phyloP scores from a whole-genome alignment of 1,284 basidiomycete species.

The Cryptococcus sp. region DNA sequence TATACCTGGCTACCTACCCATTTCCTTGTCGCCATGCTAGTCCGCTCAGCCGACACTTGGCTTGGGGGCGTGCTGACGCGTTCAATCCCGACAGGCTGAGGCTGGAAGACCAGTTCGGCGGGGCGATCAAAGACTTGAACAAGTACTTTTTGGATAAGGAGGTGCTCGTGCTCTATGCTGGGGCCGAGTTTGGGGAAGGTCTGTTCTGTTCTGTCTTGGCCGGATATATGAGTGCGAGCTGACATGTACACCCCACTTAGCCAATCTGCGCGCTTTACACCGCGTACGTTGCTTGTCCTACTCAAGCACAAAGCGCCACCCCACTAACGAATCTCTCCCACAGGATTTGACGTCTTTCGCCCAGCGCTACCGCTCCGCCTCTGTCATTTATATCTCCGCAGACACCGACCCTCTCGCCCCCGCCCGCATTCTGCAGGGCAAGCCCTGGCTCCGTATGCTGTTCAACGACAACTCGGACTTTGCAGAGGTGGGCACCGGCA shows the following conservation, averaged over 20 bases:
- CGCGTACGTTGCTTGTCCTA: conserved; percentile 13
- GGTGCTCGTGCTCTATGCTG: conserved; percentile 48
- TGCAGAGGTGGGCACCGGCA: conserved; percentile 36
- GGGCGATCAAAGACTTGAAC: conserved; percentile 39
- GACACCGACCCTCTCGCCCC: conserved; percentile 37
- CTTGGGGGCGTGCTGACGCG: neutral
- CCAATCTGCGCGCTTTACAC: conserved; percentile 31
- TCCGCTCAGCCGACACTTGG: neutral
- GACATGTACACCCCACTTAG: conserved; percentile 13
- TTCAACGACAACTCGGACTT: conserved; percentile 51
- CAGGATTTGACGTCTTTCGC: conserved; percentile 39
- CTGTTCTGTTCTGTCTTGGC: neutral
- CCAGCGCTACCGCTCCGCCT: conserved; percentile 22
- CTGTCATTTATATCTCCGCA: conserved; percentile 48
- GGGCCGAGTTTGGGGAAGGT: conserved; percentile 41
- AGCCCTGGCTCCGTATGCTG: conserved; percentile 48
- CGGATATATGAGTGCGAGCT: neutral
- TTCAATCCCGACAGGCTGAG: conserved; percentile 30
- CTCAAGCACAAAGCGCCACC: neutral
- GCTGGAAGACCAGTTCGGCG: conserved; percentile 42
- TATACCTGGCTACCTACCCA: no score
- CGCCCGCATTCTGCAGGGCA: conserved; percentile 29
- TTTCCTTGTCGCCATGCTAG: no score
- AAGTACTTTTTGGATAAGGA: conserved; percentile 43
- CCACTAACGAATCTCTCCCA: neutral